Conservation (phyloP, 192 early-diverging fungal species). For the Rhizophagus sp. region DNA sequence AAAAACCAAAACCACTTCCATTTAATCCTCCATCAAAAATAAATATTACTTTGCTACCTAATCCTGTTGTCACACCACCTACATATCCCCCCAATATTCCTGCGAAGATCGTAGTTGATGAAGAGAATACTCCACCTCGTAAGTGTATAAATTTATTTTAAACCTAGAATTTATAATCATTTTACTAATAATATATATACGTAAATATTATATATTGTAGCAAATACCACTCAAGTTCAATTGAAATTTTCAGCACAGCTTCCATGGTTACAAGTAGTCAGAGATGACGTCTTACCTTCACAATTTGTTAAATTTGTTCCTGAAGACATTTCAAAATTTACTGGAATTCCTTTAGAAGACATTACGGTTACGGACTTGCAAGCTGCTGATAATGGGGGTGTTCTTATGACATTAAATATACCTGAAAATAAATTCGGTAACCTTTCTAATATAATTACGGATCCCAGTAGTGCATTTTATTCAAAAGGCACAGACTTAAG, state of each 20-base stretch:
- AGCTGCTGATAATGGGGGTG: background rate
- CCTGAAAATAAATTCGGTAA: background rate
- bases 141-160: background rate
- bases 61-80: background rate
- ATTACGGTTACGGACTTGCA: background rate
- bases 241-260: background rate
- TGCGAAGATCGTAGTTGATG: background rate
- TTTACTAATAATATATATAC: too few relatives aligned
- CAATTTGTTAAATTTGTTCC: constrained; percentile 8
- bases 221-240: background rate
- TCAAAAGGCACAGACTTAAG: background rate
- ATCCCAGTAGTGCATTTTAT: constrained; percentile 11
- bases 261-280: background rate
- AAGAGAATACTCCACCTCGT: background rate
- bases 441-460: background rate
- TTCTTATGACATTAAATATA: constrained; percentile 4
- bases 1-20: background rate
- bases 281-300: background rate
- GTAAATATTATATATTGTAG: background rate
- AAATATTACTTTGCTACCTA: background rate
- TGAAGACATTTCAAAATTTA: background rate
- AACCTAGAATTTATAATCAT: too few relatives aligned
- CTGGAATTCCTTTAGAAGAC: background rate
- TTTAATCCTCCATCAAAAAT: background rate
- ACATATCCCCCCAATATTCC: background rate